These are phyloP conservation scores for Raffaelea deltoideospora DNA, from an alignment of 2,329 filamentous ascomycete genomes.

Conservation along the genomic window DNA sequence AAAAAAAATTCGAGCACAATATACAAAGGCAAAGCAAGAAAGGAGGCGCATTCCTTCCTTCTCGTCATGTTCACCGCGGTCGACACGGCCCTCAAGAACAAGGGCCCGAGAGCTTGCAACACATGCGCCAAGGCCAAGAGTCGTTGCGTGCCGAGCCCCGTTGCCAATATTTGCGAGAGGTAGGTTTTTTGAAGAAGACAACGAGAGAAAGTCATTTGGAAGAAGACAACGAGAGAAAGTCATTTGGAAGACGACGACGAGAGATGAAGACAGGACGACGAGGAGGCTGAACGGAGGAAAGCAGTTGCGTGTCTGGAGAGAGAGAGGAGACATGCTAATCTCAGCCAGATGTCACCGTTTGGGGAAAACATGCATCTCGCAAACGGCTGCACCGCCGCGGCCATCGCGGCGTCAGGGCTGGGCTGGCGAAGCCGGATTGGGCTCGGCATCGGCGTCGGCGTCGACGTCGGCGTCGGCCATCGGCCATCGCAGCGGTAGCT, in stretches of 20 bases:
- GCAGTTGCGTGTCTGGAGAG: too few species aligned
- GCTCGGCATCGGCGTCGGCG: too few species aligned
- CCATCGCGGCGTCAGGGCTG: conserved; percentile 21
- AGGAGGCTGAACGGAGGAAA: too few species aligned
- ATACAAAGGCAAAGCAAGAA: too few species aligned
- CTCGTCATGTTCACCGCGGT: too few species aligned
- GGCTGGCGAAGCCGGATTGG: neutral
- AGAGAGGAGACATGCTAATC: too few species aligned
- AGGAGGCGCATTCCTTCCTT: too few species aligned
- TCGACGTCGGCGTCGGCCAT: too few species aligned
- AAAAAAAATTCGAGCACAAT: too few species aligned
- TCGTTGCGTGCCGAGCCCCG: conserved; percentile 28
- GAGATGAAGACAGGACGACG: too few species aligned
- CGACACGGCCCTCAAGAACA: conserved; percentile 11
- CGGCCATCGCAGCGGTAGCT: neutral
- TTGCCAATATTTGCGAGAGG: conserved; percentile 30
- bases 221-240: conserved; percentile 21
- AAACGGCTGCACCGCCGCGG: conserved; percentile 31
- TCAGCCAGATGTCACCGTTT: conserved; percentile 29
- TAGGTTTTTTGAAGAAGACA: conserved; percentile 12
- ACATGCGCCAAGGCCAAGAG: conserved; percentile 38
- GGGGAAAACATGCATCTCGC: conserved; percentile 28
- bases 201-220: conserved; percentile 22
- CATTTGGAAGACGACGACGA: conserved; percentile 9
- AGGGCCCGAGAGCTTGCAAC: conserved; percentile 32